Evolutionary conservation across 2,329 filamentous ascomycete species (phyloP).

Genomic region (Hymenoscyphus albidus): DNA sequence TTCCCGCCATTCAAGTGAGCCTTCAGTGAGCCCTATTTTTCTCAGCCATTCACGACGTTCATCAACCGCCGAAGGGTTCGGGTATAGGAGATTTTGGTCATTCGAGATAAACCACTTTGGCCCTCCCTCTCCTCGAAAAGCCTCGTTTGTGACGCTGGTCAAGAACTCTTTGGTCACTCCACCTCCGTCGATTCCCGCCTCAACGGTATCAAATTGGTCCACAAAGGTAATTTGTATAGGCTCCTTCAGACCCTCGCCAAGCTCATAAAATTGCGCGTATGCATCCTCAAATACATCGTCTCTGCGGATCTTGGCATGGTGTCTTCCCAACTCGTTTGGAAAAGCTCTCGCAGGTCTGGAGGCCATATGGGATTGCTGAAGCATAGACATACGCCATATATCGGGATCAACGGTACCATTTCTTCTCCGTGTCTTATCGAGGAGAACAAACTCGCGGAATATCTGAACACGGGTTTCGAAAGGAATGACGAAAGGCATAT

Average conservation of each 20-base stretch:
- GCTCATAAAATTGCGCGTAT: slow-evolving; percentile 72
- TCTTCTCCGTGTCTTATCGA: slow-evolving; percentile 73
- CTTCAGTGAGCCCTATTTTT: slow-evolving; percentile 48
- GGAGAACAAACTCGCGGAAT: slow-evolving; percentile 84
- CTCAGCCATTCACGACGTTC: slow-evolving; percentile 58
- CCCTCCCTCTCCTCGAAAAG: slow-evolving; percentile 60
- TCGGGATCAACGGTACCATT: slow-evolving; percentile 72
- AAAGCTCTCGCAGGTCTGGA: slow-evolving; percentile 8
- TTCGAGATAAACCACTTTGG: slow-evolving; percentile 76
- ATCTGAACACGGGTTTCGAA: slow-evolving; percentile 89
- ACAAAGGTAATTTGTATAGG: slow-evolving; percentile 96
- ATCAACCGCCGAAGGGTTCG: slow-evolving; percentile 76
- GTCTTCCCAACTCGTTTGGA: slow-evolving; percentile 45
- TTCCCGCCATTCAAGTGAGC: slow-evolving; percentile 53
- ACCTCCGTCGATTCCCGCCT: slow-evolving; percentile 94
- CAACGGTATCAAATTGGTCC: slow-evolving; percentile 78
- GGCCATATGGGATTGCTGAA: slow-evolving; percentile 38
- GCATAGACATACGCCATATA: slow-evolving; percentile 63
- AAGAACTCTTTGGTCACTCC: slow-evolving; percentile 98
- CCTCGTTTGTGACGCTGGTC: slow-evolving; percentile 80
- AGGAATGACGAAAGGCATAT: slow-evolving; percentile 96
- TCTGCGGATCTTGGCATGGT: slow-evolving; percentile 77
- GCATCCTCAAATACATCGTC: slow-evolving; percentile 82
- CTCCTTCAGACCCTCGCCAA: slow-evolving; percentile 84
- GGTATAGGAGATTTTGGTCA: slow-evolving; percentile 80